Percentiles rank a stretch among this genome's conserved stretches.
Conservation (phyloP, 2,329 filamentous ascomycete species). For the Hirsutella minnesotensis region DNA sequence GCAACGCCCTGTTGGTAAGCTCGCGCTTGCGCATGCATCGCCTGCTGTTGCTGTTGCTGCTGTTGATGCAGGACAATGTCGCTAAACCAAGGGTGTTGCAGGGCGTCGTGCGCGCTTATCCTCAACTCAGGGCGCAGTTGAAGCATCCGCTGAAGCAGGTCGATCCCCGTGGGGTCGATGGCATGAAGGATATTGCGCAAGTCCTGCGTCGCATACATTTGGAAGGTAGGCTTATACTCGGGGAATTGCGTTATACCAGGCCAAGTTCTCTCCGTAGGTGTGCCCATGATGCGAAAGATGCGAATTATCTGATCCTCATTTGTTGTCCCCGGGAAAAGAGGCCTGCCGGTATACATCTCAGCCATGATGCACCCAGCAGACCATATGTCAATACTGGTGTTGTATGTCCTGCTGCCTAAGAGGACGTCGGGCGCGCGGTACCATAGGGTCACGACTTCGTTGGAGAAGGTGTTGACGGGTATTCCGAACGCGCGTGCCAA, state of each 20-base stretch:
- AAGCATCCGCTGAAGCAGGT: constrained; percentile 80
- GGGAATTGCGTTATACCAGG: constrained; percentile 88
- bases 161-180: constrained; percentile 77
- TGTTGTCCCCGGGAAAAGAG: constrained; percentile 91
- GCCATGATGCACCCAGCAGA: constrained; percentile 99
- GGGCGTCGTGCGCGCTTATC: constrained; percentile 74
- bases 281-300: constrained; percentile 98
- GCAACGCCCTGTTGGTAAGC: constrained; percentile 27
- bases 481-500: constrained; percentile 92
- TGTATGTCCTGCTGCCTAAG: constrained; percentile 88
- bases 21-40: constrained; percentile 29
- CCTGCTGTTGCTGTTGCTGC: constrained; percentile 26
- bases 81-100: constrained; percentile 87
- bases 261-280: constrained; percentile 90
- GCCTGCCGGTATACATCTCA: constrained; percentile 95
- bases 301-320: constrained; percentile 96
- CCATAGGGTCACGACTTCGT: constrained; percentile 96
- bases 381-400: constrained; percentile 99
- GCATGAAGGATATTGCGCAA: constrained; percentile 77
- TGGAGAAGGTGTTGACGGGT: constrained; percentile 94
- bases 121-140: constrained; percentile 86
- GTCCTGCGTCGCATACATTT: constrained; percentile 88
- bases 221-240: constrained; percentile 95
- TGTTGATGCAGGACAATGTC: constrained; percentile 53
- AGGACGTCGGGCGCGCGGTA: constrained; percentile 95